Evolutionary conservation across 1,284 basidiomycete genomes (phyloP).

Genomic region (Gomphus bonarii): DNA sequence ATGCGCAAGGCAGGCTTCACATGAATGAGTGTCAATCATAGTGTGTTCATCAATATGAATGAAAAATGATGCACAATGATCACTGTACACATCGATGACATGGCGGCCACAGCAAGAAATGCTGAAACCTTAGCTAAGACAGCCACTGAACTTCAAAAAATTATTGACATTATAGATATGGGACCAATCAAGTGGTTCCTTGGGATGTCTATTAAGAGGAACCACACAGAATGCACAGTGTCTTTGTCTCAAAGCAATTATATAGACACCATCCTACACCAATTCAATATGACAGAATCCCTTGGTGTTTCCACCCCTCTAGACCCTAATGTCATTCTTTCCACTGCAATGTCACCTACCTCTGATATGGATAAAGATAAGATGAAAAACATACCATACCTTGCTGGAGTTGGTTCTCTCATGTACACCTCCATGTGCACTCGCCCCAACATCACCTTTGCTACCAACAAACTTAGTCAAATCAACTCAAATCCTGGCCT

Average conservation of each 20-base stretch:
- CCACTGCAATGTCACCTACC: neutral
- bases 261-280: slow-evolving; percentile 18
- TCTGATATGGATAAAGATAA: neutral
- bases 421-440: slow-evolving; percentile 23
- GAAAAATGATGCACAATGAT: slow-evolving; percentile 17
- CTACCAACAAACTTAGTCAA: slow-evolving; percentile 20
- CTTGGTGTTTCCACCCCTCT: slow-evolving; percentile 23
- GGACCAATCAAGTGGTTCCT: slow-evolving; percentile 22
- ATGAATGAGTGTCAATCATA: slow-evolving; percentile 22
- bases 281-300: slow-evolving; percentile 24
- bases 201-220: slow-evolving; percentile 17
- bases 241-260: slow-evolving; percentile 19
- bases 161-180: slow-evolving; percentile 20
- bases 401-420: slow-evolving; percentile 15
- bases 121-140: neutral
- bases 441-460: slow-evolving; percentile 23
- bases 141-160: slow-evolving; percentile 17
- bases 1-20: slow-evolving; percentile 24
- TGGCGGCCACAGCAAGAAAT: slow-evolving; percentile 18
- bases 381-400: slow-evolving; percentile 5
- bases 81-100: slow-evolving; percentile 24
- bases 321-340: slow-evolving; percentile 18
- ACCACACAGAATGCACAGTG: slow-evolving; percentile 17
- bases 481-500: slow-evolving; percentile 19
- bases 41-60: slow-evolving; percentile 22